Base-by-base conservation (phyloP, 2,329 filamentous ascomycete genomes). In the Penicillium paneum region DNA sequence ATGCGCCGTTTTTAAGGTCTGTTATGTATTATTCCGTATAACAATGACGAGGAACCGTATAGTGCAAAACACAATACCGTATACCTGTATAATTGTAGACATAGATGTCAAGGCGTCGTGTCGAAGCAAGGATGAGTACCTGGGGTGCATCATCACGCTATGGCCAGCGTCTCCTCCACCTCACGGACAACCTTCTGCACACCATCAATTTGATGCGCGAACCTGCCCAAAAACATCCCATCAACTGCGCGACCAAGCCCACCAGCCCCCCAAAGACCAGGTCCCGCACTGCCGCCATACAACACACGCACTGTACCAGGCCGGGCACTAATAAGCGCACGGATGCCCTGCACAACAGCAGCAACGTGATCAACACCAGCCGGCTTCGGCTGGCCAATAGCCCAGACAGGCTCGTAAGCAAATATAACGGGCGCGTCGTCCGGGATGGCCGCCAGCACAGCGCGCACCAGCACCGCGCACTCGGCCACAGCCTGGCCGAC, bases 371-470 rank as follows among this genome's bases (percentile, higher is more conserved):
- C 85, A 17, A 86, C 82, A 8, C 81, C 81, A 0, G 90, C 90
- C 2, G 90, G 90, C 65, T 86, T 78, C 1, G 81, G 77, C 10
- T 89, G 86, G 0, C 90, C 90, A 71, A 94, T 95, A 0, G 90
- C 90, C 90, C 90, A 95, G 1, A 94, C 89, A 8, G 90, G 90
- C 76, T 95, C 90, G 67, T 95, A 95, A 0, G 90, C 90, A 54
- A 95, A 80, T 7, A 93, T 82, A 5, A 94, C 81, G 44, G 91
- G 86, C 0, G 84, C 82, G 15, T 83, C 78, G 11, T 77, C 76
- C 0, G 85, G 80, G 8, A 93, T 76, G 0, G 78, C 81, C 1
- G 75, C 75, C 48, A 94, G 69, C 2, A 90, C 84, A 1, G 83
- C 77, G 36, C 79, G 78, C 52, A 95, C 78, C 71, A 93, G 89